Percentiles rank a stretch among this genome's conserved stretches.
phyloP scores from a whole-genome alignment of 2,329 filamentous ascomycete species.

The Venturia effusa region DNA sequence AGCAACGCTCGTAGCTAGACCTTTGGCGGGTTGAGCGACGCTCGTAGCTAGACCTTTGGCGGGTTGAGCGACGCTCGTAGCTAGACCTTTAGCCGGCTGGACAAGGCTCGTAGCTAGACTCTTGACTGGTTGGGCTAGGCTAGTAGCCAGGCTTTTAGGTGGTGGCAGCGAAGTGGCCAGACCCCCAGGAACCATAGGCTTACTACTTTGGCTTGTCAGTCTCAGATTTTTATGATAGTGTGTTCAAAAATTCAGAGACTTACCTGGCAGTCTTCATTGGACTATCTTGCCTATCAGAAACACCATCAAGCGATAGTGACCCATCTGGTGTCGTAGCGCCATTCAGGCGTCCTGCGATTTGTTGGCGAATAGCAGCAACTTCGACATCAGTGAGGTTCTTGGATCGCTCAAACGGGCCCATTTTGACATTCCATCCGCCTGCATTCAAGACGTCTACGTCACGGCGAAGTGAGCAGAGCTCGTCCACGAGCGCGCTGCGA shows the following conservation, averaged over 20 bases:
- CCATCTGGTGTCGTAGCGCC: neutral
- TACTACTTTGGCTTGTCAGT: neutral
- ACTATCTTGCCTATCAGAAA: neutral
- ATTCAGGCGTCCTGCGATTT: neutral
- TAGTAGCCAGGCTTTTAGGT: neutral
- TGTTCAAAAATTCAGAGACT: neutral
- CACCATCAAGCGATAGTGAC: neutral
- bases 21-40: neutral
- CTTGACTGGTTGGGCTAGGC: neutral
- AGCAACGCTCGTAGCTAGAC: neutral
- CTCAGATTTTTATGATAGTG: neutral
- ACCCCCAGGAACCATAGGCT: neutral
- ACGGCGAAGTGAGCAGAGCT: constrained; percentile 14
- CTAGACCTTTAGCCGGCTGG: neutral
- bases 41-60: neutral
- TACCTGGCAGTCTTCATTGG: neutral
- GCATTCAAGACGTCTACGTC: constrained; percentile 18
- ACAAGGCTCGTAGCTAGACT: neutral
- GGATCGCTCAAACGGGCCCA: constrained; percentile 13
- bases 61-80: neutral
- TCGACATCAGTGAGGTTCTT: neutral
- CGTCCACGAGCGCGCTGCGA: constrained; percentile 5
- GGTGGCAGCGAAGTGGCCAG: neutral
- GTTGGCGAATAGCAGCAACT: neutral
- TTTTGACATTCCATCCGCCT: constrained; percentile 15